Evolutionary conservation across 192 early-diverging fungal species (phyloP).

Genomic region (Funneliformis geosporum): DNA sequence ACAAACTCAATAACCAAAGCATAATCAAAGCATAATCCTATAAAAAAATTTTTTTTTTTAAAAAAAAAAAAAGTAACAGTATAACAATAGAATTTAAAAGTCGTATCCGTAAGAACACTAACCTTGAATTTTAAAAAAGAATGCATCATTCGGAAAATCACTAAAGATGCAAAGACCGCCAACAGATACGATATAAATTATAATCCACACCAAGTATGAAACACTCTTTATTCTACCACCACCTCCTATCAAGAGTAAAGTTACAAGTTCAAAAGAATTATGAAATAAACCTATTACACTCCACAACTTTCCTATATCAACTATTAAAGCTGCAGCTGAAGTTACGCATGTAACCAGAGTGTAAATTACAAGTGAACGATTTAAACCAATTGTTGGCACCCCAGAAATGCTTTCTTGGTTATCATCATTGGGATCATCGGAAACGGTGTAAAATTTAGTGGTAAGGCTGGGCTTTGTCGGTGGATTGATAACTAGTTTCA

Average conservation of each 20-base stretch:
- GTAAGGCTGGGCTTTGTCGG: not conserved
- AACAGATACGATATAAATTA: not conserved
- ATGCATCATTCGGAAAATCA: not conserved
- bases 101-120: not conserved
- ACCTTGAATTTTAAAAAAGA: conserved; percentile 15
- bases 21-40: conserved; percentile 2
- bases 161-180: not conserved
- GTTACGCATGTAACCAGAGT: not conserved
- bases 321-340: not conserved
- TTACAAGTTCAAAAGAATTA: conserved; percentile 23
- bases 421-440: not conserved
- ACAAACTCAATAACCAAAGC: conserved; percentile 1
- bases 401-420: too few relatives aligned
- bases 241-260: conserved; percentile 18
- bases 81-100: too few relatives aligned
- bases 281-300: conserved; percentile 19
- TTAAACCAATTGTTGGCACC: not conserved
- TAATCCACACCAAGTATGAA: not conserved
- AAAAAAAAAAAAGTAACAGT: not conserved
- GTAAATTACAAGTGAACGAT: conserved; percentile 12
- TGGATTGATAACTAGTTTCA: not conserved
- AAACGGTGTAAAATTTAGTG: not conserved
- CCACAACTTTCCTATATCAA: conserved; percentile 32
- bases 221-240: conserved; percentile 17
- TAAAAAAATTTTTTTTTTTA: not conserved